phyloP scores from a whole-genome alignment of 129 eudicot genomes.

The Oenanthe sinensis region DNA sequence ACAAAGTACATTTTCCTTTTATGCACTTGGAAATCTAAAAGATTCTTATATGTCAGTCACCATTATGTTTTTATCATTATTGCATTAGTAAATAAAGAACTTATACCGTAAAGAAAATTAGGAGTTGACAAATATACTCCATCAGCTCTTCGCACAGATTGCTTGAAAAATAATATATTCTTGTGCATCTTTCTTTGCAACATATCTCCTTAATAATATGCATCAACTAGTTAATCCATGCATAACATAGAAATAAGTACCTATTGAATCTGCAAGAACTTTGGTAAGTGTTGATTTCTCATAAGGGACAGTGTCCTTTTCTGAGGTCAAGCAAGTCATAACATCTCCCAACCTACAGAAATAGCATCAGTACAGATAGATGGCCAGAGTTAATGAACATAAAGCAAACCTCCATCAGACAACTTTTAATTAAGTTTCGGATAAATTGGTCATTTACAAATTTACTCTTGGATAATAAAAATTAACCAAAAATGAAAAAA shows the following conservation, averaged over 20 bases:
- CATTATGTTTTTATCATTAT: too few species aligned
- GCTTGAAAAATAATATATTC: too few species aligned
- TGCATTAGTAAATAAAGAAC: too few species aligned
- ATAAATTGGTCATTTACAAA: neutral
- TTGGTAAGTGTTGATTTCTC: conserved; percentile 77
- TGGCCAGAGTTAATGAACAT: neutral
- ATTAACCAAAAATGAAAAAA: neutral
- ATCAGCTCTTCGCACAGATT: too few species aligned
- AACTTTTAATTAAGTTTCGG: neutral
- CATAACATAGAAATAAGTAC: conserved; percentile 28
- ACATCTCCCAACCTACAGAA: conserved; percentile 90
- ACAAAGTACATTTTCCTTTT: neutral
- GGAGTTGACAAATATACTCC: too few species aligned
- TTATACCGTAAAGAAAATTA: too few species aligned
- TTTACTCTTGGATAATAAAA: neutral
- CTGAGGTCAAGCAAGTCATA: conserved; percentile 67
- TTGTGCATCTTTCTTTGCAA: neutral
- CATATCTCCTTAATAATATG: neutral
- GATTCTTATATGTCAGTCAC: too few species aligned
- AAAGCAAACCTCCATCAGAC: neutral
- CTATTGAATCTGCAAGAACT: conserved; percentile 81
- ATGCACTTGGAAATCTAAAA: too few species aligned
- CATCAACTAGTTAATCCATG: neutral
- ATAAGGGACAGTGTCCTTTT: conserved; percentile 67
- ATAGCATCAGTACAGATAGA: neutral